Conservation (phyloP, 2,329 filamentous ascomycete genomes). For the Dryadomyces quercivorus region DNA sequence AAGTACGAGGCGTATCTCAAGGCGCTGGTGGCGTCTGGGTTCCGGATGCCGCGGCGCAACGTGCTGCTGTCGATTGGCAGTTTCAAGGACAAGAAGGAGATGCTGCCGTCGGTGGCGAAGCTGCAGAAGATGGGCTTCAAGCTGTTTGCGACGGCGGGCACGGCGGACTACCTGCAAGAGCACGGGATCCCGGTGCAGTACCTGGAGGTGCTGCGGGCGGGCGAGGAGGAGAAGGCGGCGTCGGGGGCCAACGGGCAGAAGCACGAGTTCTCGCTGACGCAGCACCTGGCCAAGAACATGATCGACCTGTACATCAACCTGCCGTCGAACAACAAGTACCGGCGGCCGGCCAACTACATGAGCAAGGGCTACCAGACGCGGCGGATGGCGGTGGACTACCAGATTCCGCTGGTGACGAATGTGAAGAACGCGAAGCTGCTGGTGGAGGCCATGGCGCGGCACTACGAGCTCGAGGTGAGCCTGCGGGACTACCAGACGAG, state of each 20-base stretch:
- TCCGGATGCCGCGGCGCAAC: slow-evolving; percentile 92
- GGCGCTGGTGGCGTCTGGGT: slow-evolving; percentile 87
- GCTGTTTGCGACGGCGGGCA: slow-evolving; percentile 90
- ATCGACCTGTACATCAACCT: slow-evolving; percentile 99
- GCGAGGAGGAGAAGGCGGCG: slow-evolving; percentile 35
- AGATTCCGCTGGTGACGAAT: slow-evolving; percentile 93
- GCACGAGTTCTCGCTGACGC: slow-evolving; percentile 91
- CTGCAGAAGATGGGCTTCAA: slow-evolving; percentile 88
- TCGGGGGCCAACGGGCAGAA: slow-evolving; percentile 50
- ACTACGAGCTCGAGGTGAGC: slow-evolving; percentile 73
- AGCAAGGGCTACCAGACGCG: slow-evolving; percentile 93
- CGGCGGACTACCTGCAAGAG: slow-evolving; percentile 90
- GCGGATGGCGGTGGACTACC: slow-evolving; percentile 95
- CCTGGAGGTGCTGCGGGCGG: slow-evolving; percentile 70
- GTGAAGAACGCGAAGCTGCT: slow-evolving; percentile 99
- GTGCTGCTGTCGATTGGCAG: slow-evolving; percentile 91
- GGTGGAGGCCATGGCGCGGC: slow-evolving; percentile 82
- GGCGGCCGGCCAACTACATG: slow-evolving; percentile 95
- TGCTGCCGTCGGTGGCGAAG: slow-evolving; percentile 85
- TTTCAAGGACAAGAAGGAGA: slow-evolving; percentile 96
- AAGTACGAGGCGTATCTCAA: slow-evolving; percentile 98
- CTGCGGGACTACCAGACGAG: slow-evolving; percentile 88
- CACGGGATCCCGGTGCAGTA: slow-evolving; percentile 88
- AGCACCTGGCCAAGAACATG: slow-evolving; percentile 93
- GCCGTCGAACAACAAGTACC: slow-evolving; percentile 96